A percentile compares a stretch with the other conserved stretches of the same genome.
These are phyloP conservation scores for Apiotrichum sp. DNA, from an alignment of 1,284 basidiomycete genomes.

Conservation along the genomic window DNA sequence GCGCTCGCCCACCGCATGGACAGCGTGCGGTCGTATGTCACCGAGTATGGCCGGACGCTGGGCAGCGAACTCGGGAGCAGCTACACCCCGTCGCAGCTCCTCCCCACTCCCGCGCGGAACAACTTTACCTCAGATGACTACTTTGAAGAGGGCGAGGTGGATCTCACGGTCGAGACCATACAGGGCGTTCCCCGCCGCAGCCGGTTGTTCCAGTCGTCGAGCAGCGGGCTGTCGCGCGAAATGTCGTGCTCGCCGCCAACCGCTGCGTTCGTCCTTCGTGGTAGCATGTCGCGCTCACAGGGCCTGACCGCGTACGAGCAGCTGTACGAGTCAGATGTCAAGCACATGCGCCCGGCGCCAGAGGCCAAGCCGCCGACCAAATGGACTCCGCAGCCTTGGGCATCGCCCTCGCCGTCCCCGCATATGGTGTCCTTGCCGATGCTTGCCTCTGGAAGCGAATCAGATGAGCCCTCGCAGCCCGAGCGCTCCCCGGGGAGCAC, in stretches of 20 bases:
- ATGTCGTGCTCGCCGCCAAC: neutral
- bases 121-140: neutral
- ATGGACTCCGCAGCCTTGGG: slow-evolving; percentile 7
- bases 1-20: slow-evolving; percentile 3
- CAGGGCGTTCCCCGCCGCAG: neutral
- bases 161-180: no score
- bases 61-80: slow-evolving; percentile 25
- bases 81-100: slow-evolving; percentile 3
- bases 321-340: neutral
- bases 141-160: neutral
- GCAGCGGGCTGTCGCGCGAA: no score
- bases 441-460: neutral
- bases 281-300: neutral
- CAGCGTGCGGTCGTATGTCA: slow-evolving; percentile 16
- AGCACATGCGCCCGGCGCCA: slow-evolving; percentile 2
- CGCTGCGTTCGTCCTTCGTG: slow-evolving; percentile 6
- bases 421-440: neutral
- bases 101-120: neutral
- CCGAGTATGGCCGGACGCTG: slow-evolving; percentile 22
- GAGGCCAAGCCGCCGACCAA: neutral
- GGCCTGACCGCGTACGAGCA: slow-evolving; percentile 5
- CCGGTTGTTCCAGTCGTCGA: no score
- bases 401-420: slow-evolving; percentile 7
- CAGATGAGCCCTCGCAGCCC: neutral
- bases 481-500: no score